phyloP scores from a whole-genome alignment of 257 asterid species.

The Ligustrum vulgare region DNA sequence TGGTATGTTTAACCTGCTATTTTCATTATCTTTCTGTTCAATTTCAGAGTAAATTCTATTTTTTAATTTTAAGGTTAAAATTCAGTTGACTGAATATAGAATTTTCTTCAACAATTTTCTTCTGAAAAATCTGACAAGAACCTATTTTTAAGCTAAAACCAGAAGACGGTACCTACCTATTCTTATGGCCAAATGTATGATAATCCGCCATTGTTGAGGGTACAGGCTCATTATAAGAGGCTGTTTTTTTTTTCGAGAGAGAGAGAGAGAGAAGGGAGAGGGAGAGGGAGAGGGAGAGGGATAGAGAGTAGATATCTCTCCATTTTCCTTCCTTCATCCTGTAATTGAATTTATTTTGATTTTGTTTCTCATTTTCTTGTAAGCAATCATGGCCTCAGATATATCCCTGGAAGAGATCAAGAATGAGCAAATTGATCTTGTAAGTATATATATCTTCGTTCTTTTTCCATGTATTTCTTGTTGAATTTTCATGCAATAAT shows the following conservation, averaged over 20 bases:
- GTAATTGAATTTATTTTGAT: not conserved
- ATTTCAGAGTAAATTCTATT: no score
- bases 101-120: not conserved
- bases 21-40: no score
- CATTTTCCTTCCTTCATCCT: slow-evolving; percentile 25
- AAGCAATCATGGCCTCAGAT: slow-evolving; percentile 29
- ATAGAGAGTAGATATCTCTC: slow-evolving; percentile 27
- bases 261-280: slow-evolving; percentile 1
- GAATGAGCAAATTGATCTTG: slow-evolving; percentile 41
- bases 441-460: slow-evolving; percentile 13
- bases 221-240: not conserved
- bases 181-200: slow-evolving; percentile 1
- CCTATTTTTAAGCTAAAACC: not conserved
- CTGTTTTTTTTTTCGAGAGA: slow-evolving; percentile 15
- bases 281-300: not conserved
- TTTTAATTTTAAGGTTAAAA: no score
- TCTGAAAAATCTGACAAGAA: no score
- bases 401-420: slow-evolving; percentile 41
- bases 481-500: not conserved
- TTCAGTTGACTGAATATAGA: no score
- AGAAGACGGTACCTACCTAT: not conserved
- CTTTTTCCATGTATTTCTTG: not conserved
- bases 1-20: no score
- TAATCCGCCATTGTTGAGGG: slow-evolving; percentile 11
- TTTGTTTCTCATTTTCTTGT: slow-evolving; percentile 19